Base-by-base conservation (phyloP, 2,329 filamentous ascomycete species). In the Stemphylium vesicarium region DNA sequence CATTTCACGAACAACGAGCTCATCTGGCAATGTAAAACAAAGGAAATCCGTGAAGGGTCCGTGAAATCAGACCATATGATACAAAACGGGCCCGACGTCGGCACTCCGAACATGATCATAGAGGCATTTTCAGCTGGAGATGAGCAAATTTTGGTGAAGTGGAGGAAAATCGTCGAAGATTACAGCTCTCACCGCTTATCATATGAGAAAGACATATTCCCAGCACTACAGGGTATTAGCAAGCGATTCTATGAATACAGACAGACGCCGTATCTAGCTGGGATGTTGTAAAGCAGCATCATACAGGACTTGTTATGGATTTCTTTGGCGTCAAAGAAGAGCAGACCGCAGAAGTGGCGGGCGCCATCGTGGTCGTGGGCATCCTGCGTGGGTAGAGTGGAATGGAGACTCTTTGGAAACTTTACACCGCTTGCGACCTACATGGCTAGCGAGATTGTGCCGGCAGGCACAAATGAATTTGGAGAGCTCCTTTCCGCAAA, bases 341-440 rank as follows among this genome's bases (percentile, higher is more conserved):
- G 1, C 0, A n/a, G 10, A 41, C 40, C 36, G 4, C 11, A 40
- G 5, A 6, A 16, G 46, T 55, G 52, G 52, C 46, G 46, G 0
- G 46, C 46, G 11, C 52, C 52, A 0, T 55, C 52, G 9, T 55
- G 52, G 52, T 55, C 52, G 12, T 55, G 52, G 52, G 40, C 46
- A 10, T 50, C 52, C 4, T 4, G 45, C 4, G 1, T 37, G 0
- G 46, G 40, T 11, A n/a, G 26, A 0, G 36, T 55, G 1, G 8
- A 2, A 4, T 54, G 51, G 51, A n/a, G 0, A 22, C 8, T 0
- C 26, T 4, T 29, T 35, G 18, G 12, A 15, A 0, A 0, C 2
- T 16, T 20, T 3, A 24, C 1, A 1, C 51, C 13, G 11, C 3
- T 26, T 8, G 15, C 39, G 3, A 32, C 38, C 3, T 33, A 20